Evolutionary conservation across 768 basidiomycete genomes (phyloP).

Genomic region (Lentinula guzmanii): DNA sequence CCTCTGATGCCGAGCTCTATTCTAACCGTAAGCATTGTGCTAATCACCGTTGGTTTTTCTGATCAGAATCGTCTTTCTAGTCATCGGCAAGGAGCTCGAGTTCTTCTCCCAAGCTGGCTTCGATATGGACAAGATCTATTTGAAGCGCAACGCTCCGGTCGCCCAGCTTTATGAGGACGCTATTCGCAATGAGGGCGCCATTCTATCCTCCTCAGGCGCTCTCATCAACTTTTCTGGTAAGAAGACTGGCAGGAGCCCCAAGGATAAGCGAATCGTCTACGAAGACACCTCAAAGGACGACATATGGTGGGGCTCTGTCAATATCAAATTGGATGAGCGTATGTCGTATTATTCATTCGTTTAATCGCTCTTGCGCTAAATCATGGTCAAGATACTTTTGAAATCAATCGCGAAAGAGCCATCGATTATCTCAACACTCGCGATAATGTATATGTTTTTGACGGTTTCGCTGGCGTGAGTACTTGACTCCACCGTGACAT

Average conservation of each 20-base stretch:
- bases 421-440: conserved; percentile 99
- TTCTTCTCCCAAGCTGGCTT: conserved; percentile 99
- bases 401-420: conserved; percentile 97
- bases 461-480: conserved; percentile 85
- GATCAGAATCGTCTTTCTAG: conserved; percentile 28
- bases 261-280: conserved; percentile 99
- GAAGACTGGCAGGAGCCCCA: conserved; percentile 96
- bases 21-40: conserved; percentile 44
- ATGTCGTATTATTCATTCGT: conserved; percentile 26
- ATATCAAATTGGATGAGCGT: conserved; percentile 96
- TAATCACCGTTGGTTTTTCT: neutral
- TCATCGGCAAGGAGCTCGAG: conserved; percentile 89
- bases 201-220: conserved; percentile 93
- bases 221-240: conserved; percentile 99
- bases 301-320: conserved; percentile 99
- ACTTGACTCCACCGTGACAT: conserved; percentile 1
- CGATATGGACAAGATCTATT: conserved; percentile 95
- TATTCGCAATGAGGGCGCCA: conserved; percentile 96
- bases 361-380: conserved; percentile 5
- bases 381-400: conserved; percentile 74
- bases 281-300: conserved; percentile 96
- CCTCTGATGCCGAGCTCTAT: conserved; percentile 56
- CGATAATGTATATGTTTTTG: conserved; percentile 97
- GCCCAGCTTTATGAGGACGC: conserved; percentile 96
- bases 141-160: conserved; percentile 89